Evolutionary conservation across 805 yeast species (phyloP), one percentile per base, ranked within the genome.

Genomic region (Ogataea paraovalis): DNA sequence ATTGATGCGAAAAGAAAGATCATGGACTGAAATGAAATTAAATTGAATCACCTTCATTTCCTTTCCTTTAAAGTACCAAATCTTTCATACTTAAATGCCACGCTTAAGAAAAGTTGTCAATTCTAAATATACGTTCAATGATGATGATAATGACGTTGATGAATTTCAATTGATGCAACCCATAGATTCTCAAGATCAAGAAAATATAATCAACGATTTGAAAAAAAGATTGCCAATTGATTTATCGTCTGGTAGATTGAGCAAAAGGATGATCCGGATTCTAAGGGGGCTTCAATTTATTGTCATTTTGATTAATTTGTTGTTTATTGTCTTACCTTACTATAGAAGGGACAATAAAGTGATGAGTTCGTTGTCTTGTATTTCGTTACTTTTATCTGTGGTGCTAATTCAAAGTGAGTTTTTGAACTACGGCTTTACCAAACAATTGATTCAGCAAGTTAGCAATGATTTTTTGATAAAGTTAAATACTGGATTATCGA

Each of bases 341-440:
- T 67, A 65, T 30, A 55, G 69, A 25, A 48, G 39, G 6, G 58
- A 56, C 7, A 58, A 62, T 43, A 42, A 63, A 3, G 12, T 61
- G 2, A 39, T 54, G 45, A 65, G 68, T 42, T 55, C 54, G 14
- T 28, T 57, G 4, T 52, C 68, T 1, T 56, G 64, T 22, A n/a
- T 58, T 2, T 49, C 60, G 19, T 39, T 61, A 8, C 45, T 59
- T 3, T 6, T 47, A 6, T 51, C 64, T 1, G 46, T 55, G 4
- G 4, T 61, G 16, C 8, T 53, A 4, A 44, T 61, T 18, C 61
- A 62, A 22, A 42, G 40, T 9, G 56, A 55, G 41, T 53, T 60
- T 22, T 44, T 54, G 16, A 44, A 41, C 16, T 39, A 25, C 32
- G 39, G 33, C 2, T 14, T 9, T 3, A 20, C 41, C 19, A 41